phyloP scores from a whole-genome alignment of 306 rosid genomes.

The Abrus precatorius region DNA sequence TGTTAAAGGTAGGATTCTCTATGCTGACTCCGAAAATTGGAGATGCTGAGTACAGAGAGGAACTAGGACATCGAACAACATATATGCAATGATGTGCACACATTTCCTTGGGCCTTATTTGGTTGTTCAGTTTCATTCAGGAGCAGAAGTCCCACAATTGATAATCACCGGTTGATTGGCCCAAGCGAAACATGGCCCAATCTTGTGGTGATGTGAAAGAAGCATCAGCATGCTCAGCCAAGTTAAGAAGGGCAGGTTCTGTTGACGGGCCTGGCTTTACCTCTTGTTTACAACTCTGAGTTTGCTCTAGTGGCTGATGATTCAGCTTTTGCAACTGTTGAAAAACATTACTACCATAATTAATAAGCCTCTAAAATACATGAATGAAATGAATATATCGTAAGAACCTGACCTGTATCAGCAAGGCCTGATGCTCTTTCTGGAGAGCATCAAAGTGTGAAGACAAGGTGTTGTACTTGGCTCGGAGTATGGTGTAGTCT shows the following conservation, averaged over 20 bases:
- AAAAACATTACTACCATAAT: not conserved
- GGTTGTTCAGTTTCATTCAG: conserved; percentile 54
- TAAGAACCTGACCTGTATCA: conserved; percentile 61
- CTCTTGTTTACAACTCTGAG: conserved; percentile 44
- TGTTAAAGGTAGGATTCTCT: too few species aligned
- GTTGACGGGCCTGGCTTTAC: conserved; percentile 60
- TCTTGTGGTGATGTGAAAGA: conserved; percentile 77
- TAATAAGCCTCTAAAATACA: not conserved
- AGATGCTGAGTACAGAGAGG: too few species aligned
- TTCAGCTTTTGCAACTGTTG: conserved; percentile 83
- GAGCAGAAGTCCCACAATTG: conserved; percentile 98
- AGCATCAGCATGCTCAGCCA: conserved; percentile 68
- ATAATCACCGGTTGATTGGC: conserved; percentile 57
- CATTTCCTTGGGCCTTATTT: conserved; percentile 7
- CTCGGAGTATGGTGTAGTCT: conserved; percentile 61
- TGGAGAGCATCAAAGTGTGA: conserved; percentile 71
- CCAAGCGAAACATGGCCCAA: conserved; percentile 73
- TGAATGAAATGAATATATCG: too few species aligned
- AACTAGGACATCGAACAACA: too few species aligned
- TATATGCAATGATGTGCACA: conserved; percentile 11
- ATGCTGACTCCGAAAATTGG: too few species aligned
- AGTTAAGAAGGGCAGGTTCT: conserved; percentile 60
- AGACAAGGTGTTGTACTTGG: conserved; percentile 66
- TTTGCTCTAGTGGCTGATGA: conserved; percentile 59
- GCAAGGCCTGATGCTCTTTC: conserved; percentile 79